Evolutionary conservation across 176 grass and related monocot genomes (phyloP).

Genomic region (Lolium perenne): DNA sequence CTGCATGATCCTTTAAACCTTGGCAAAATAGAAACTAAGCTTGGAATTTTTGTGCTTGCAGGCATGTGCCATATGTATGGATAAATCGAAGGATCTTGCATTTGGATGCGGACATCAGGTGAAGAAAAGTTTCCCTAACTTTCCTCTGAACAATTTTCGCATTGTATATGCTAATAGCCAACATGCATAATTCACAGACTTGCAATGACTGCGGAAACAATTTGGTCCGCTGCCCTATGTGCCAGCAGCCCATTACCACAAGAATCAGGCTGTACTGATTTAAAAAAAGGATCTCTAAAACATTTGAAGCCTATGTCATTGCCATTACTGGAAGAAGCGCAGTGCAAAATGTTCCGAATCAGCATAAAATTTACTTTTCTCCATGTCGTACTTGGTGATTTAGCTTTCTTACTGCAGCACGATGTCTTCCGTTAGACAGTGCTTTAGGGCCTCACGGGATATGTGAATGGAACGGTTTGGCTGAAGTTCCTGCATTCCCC

Average conservation of each 20-base stretch:
- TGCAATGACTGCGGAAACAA: constrained; percentile 74
- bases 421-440: background rate
- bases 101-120: constrained; percentile 99
- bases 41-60: constrained; percentile 43
- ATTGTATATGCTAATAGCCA: constrained; percentile 16
- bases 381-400: constrained; percentile 16
- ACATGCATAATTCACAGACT: constrained; percentile 65
- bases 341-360: constrained; percentile 12
- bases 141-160: background rate
- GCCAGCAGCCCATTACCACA: constrained; percentile 78
- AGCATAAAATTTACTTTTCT: background rate
- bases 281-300: constrained; percentile 16
- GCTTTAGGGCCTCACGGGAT: background rate
- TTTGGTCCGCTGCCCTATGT: constrained; percentile 83
- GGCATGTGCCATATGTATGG: constrained; percentile 90
- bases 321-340: constrained; percentile 27
- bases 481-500: background rate
- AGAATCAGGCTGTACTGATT: constrained; percentile 87
- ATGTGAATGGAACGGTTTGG: background rate
- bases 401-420: constrained; percentile 5
- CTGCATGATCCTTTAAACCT: background rate
- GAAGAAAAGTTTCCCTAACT: constrained; percentile 25
- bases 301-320: constrained; percentile 30
- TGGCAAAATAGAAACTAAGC: constrained; percentile 4
- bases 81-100: constrained; percentile 88